phyloP scores from a whole-genome alignment of 202 grass and related monocot genomes.

The Hordeum pubiflorum region DNA sequence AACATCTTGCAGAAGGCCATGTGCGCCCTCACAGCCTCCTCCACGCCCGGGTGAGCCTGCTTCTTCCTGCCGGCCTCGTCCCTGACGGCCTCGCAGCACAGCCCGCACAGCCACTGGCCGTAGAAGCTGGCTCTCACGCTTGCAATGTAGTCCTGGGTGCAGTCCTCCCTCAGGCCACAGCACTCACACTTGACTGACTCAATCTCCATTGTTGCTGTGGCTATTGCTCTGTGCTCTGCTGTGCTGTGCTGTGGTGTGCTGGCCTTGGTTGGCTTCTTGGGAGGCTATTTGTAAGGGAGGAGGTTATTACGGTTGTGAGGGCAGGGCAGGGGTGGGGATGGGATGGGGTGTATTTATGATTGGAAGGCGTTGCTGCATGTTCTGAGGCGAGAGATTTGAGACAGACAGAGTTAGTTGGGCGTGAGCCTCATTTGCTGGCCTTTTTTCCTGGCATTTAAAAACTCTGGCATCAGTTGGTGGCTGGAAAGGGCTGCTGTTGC shows the following conservation, averaged over 20 bases:
- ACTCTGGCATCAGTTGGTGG: slow-evolving; percentile 43
- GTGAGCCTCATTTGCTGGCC: slow-evolving; percentile 45
- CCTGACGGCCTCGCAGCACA: slow-evolving; percentile 79
- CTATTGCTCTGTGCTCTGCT: slow-evolving; percentile 6
- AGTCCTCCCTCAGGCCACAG: slow-evolving; percentile 78
- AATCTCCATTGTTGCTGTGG: slow-evolving; percentile 59
- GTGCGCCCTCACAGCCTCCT: slow-evolving; percentile 72
- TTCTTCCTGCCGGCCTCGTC: slow-evolving; percentile 64
- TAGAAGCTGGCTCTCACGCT: slow-evolving; percentile 64
- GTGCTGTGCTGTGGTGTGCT: background rate
- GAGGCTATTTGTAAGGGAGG: slow-evolving; percentile 38
- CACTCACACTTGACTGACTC: slow-evolving; percentile 74
- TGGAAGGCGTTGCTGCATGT: slow-evolving; percentile 43
- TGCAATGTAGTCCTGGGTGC: slow-evolving; percentile 75
- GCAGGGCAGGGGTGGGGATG: slow-evolving; percentile 19
- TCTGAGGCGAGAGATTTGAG: slow-evolving; percentile 56
- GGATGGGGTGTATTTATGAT: slow-evolving; percentile 44
- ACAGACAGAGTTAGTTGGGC: slow-evolving; percentile 49
- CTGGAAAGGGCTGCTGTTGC: slow-evolving; percentile 27
- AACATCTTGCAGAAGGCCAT: slow-evolving; percentile 79
- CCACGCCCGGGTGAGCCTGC: slow-evolving; percentile 29
- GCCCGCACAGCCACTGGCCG: slow-evolving; percentile 81
- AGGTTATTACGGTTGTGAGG: slow-evolving; percentile 38
- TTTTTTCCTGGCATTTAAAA: slow-evolving; percentile 54
- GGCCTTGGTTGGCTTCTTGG: slow-evolving; percentile 28